phyloP scores from a whole-genome alignment of 1,284 basidiomycete genomes.

The Phlebopus sp. region DNA sequence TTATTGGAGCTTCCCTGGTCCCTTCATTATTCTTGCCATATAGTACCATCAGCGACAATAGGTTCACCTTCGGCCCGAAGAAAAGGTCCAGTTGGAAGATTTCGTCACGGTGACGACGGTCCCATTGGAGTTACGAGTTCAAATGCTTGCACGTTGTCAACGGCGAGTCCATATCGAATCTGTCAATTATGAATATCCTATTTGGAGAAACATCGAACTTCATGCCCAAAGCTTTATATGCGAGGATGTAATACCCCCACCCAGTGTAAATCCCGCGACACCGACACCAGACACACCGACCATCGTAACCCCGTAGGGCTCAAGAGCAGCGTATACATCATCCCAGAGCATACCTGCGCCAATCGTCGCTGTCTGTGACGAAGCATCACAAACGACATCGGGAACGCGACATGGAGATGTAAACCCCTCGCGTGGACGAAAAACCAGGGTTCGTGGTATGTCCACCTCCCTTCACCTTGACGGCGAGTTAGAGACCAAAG shows the following conservation, averaged over 20 bases:
- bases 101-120: constrained; percentile 37
- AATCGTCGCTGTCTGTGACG: constrained; percentile 41
- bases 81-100: constrained; percentile 41
- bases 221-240: background rate
- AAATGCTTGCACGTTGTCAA: constrained; percentile 48
- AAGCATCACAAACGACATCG: constrained; percentile 17
- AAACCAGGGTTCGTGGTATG: constrained; percentile 29
- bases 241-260: constrained; percentile 17
- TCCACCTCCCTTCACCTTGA: constrained; percentile 55
- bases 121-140: constrained; percentile 52
- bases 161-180: constrained; percentile 50
- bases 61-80: constrained; percentile 44
- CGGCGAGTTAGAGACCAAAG: background rate
- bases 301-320: constrained; percentile 42
- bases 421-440: constrained; percentile 34
- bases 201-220: background rate
- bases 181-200: constrained; percentile 54
- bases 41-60: constrained; percentile 33
- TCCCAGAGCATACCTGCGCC: constrained; percentile 38
- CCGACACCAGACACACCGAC: constrained; percentile 48
- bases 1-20: constrained; percentile 59
- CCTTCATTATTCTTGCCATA: constrained; percentile 41
- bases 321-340: constrained; percentile 41
- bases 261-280: constrained; percentile 40
- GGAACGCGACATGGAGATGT: constrained; percentile 23